Base-by-base conservation (phyloP, 2,329 filamentous ascomycete genomes). In the Colletotrichum sp. region DNA sequence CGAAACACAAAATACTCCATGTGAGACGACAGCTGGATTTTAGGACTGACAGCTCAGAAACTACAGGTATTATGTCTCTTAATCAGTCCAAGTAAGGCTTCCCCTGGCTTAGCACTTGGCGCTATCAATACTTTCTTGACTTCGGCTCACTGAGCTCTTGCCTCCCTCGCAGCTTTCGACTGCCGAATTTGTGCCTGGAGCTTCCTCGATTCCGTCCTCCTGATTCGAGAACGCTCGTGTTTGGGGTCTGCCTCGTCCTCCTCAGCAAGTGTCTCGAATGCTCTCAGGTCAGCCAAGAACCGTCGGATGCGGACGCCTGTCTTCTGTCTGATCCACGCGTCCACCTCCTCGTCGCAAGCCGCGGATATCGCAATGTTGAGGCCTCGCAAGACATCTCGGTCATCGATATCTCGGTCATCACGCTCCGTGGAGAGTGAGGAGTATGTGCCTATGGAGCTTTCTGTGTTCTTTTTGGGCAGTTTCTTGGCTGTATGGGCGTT, bases 291-390 rank as follows among this genome's bases (percentile, higher is more conserved):
- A 6, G 89, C 89, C 18, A 92, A 80, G 76, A 92, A 91, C 8
- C 86, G 87, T 39, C 91, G 86, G 62, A 92, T 86, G 16, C 88
- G 84, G 28, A 90, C 79, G 0, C 91, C 91, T 1, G 89, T 91
- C 76, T 87, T 86, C 26, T 87, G 83, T 32, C 86, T 84, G 70
- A 92, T 88, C 80, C 88, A 88, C 0, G 85, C 85, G 79, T 92
- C 90, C 3, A 91, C 86, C 44, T 87, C 83, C 71, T 90, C 87
- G 71, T 92, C 88, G 66, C 90, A 91, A 6, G 90, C 90, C 13
- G 90, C 91, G 7, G 88, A 88, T 34, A 89, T 87, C 7, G 90
- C 90, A 52, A 92, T 86, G 75, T 89, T 88, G 13, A 92, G 82
- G 0, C 90, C 91, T 67, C 87, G 85, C 65, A 92, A 85, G 5